Evolutionary conservation across 2,329 filamentous ascomycete species (phyloP), one percentile per base, ranked within the genome.

Genomic region (Calcarisporium arbuscula): DNA sequence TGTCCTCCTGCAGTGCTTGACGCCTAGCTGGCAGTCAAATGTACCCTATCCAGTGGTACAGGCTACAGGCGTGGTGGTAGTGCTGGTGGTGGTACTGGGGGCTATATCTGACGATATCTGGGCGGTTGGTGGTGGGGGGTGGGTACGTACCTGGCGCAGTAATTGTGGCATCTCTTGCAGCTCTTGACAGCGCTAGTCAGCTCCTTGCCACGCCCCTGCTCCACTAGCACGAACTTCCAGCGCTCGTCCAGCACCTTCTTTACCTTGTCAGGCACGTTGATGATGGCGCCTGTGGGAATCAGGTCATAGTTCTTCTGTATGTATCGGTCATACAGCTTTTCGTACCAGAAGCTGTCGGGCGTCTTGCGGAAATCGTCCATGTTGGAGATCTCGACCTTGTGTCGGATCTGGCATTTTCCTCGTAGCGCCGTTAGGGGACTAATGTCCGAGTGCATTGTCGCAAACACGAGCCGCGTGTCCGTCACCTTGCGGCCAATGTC

Each of bases 291-390:
- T 11, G 89, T 94, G 2, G 92, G 90, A 42, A 98, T 90, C 35
- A 95, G 85, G 52, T 98, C 92, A 70, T 96, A 96, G 61, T 90
- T 89, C 44, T 94, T 89, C 56, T 95, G 88, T 45, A 98, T 96
- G 65, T 96, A 98, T 39, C 92, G 85, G 64, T 98, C 92, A 60
- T 94, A 96, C 50, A 96, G 77, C 57, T 95, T 94, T 53, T 95
- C 90, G 58, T 86, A 98, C 85, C 89, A 98, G 59, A 98, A 98
- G 48, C 74, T 80, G 61, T 98, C 86, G 49, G 83, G 82, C 18
- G 71, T 77, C 58, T 85, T 90, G 56, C 89, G 85, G 57, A 89
- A 95, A 34, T 81, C 77, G 38, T 94, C 85, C 46, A 95, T 65
- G 53, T 85, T 81, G 22, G 76, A 64, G 41, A 96, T 90, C 57